Evolutionary conservation across 768 basidiomycete genomes (phyloP), one percentile per base, ranked within the genome.

Genomic region (Xerocomus brunneocitrinus): DNA sequence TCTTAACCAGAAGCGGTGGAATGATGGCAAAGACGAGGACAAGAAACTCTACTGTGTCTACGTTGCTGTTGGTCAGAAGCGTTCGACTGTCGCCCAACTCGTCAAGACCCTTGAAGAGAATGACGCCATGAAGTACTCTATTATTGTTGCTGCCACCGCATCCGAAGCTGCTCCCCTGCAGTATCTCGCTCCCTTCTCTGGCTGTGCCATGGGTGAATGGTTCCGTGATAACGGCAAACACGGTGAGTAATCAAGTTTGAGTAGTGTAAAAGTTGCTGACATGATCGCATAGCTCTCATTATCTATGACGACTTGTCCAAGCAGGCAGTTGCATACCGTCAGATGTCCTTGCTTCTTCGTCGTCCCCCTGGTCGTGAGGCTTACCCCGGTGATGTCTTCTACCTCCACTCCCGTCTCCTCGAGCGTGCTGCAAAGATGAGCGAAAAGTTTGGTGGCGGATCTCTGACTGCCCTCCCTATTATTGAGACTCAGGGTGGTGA

Each of bases 171-270:
- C 97, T 63, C 97, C 97, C 63, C 82, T 99, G 53, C 97, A 99
- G 73, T 99, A 98, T 78, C 90, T 99, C 65, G 97, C 97, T 67
- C 97, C 97, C 62, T 99, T 99, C 92, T 95, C 97, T 62, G 97
- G 97, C 59, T 95, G 93, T 76, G 97, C 97, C 67, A 99, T 99
- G 94, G 97, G 97, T 73, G 97, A 99, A 79, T 99, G 95, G 95
- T 99, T 99, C 97, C 91, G 93, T 77, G 97, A 99, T 78, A 99
- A 99, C 73, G 95, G 94, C 79, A 98, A 95, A 79, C 97, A 99
- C 75, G 95, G 89, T 89, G 66, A 50, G 84, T 63, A 25, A n/a
- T 30, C 2, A 4, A 3, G n/a, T 44, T 47, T 19, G 24, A 7
- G 24, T 39, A 3, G 24, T 12, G 42, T 48, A 46, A 51, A 8